phyloP scores from a whole-genome alignment of 2,329 filamentous ascomycete genomes.

The Aureobasidium leucospermi region DNA sequence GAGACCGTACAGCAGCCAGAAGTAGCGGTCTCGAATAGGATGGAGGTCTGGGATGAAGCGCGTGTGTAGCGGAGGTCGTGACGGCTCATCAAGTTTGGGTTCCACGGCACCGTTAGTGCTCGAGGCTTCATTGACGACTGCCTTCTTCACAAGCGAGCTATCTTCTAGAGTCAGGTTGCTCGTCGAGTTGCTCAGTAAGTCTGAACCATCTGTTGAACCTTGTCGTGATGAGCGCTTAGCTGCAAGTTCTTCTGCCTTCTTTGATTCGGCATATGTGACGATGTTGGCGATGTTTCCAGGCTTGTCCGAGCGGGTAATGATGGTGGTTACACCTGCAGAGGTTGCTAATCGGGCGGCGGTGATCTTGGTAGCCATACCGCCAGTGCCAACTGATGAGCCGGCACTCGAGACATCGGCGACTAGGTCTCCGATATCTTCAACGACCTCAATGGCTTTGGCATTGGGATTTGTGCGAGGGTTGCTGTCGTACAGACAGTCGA shows the following conservation, averaged over 20 bases:
- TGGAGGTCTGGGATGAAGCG: constrained; percentile 79
- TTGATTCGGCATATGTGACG: constrained; percentile 67
- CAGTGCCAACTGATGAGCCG: constrained; percentile 82
- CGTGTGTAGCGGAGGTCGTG: constrained; percentile 64
- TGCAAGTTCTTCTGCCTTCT: constrained; percentile 35
- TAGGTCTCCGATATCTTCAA: constrained; percentile 77
- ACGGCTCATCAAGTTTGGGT: constrained; percentile 26
- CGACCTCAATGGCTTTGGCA: constrained; percentile 82
- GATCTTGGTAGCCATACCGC: constrained; percentile 97
- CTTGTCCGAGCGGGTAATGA: constrained; percentile 90
- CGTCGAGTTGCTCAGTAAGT: constrained; percentile 17
- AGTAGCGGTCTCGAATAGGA: constrained; percentile 86
- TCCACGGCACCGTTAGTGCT: constrained; percentile 20
- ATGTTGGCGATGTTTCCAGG: constrained; percentile 88
- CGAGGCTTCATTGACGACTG: constrained; percentile 17
- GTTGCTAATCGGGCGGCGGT: constrained; percentile 86
- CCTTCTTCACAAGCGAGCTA: constrained; percentile 18
- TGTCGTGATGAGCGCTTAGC: constrained; percentile 3
- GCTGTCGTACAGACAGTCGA: constrained; percentile 94
- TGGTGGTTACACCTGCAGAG: constrained; percentile 87
- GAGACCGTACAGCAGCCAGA: constrained; percentile 93
- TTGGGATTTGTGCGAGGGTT: constrained; percentile 82
- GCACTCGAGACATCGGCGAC: constrained; percentile 86
- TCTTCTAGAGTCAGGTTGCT: constrained; percentile 12
- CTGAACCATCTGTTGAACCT: background rate